These are phyloP conservation scores for Suhomyces guaymorum DNA, from an alignment of 1,139 yeast genomes.

Conservation along the genomic window DNA sequence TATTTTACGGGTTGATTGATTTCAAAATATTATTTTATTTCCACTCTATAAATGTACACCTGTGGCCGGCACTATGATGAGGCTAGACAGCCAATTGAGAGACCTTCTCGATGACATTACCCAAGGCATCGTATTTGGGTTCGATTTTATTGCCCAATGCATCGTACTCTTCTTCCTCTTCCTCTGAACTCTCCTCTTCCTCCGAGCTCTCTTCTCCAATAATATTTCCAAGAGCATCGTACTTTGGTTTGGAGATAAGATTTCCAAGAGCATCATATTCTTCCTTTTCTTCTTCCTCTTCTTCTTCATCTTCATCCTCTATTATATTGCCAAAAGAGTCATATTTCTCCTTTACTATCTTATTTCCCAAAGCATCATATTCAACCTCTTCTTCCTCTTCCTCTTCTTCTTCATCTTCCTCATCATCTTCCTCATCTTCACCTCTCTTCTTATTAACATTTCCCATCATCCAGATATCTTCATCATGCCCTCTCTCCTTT, in stretches of 20 bases:
- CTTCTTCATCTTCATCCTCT: constrained; percentile 10
- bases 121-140: constrained; percentile 11
- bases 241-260: no score
- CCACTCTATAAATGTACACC: no score
- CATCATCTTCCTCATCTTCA: constrained; percentile 14
- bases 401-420: constrained; percentile 12
- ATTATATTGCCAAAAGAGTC: constrained; percentile 20
- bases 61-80: no score
- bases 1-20: no score
- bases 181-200: constrained; percentile 7
- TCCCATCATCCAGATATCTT: constrained; percentile 79
- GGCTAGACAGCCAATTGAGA: not conserved
- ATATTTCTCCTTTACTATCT: constrained; percentile 13
- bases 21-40: no score
- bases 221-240: no score
- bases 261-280: no score
- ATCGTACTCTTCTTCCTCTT: constrained; percentile 8
- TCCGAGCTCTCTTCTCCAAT: no score
- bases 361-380: constrained; percentile 14
- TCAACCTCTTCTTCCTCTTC: constrained; percentile 10
- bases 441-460: constrained; percentile 57
- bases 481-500: constrained; percentile 51
- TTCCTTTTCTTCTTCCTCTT: constrained; percentile 1
- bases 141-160: not conserved
- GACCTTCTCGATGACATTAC: constrained; percentile 11